Evolutionary conservation across 768 basidiomycete genomes (phyloP).

Genomic region (Psilocybe tampanensis): DNA sequence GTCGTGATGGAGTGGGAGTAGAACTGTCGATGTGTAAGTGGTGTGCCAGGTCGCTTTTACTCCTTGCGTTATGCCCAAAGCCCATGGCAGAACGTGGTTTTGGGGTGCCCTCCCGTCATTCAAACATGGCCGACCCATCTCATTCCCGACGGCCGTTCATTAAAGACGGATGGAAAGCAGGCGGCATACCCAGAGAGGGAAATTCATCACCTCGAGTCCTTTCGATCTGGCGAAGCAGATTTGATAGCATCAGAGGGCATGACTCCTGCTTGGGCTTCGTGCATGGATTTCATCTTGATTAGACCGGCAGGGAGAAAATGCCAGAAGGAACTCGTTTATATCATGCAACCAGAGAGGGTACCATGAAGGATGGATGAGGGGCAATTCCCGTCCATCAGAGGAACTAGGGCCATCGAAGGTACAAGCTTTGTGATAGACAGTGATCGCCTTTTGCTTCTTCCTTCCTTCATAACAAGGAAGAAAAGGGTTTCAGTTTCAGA

Average conservation of each 20-base stretch:
- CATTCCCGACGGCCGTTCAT: conserved; percentile 1
- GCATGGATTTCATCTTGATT: no score
- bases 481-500: not conserved
- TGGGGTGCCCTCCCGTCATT: conserved; percentile 8
- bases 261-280: conserved; percentile 8
- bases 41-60: no score
- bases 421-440: not conserved
- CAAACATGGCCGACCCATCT: conserved; percentile 2
- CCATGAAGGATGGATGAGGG: conserved; percentile 3
- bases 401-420: conserved; percentile 1
- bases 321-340: no score
- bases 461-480: not conserved
- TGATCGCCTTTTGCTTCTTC: conserved; percentile 7
- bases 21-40: not conserved
- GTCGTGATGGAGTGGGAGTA: not conserved
- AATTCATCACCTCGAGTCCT: not conserved
- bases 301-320: no score
- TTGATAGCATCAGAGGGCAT: conserved; percentile 11
- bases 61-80: no score
- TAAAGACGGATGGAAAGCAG: conserved; percentile 4
- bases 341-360: not conserved
- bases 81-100: conserved; percentile 5
- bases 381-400: not conserved
- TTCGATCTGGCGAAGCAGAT: conserved; percentile 7
- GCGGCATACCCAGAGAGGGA: conserved; percentile 2